phyloP scores from a whole-genome alignment of 2,329 filamentous ascomycete species.

The Xylaria sp. region DNA sequence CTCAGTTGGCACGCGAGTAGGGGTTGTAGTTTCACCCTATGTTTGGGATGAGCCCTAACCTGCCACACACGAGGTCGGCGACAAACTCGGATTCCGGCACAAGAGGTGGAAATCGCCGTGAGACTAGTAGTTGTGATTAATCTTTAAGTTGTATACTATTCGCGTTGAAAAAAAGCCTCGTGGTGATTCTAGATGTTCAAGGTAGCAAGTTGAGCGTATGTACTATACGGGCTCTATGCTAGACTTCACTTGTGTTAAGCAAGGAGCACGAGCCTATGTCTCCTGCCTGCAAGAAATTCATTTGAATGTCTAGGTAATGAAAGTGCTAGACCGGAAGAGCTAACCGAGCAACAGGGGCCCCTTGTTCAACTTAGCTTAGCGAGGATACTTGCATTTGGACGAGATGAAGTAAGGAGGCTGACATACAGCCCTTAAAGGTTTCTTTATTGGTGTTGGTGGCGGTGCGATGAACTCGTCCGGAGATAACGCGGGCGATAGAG shows the following conservation, averaged over 20 bases:
- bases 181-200: no score
- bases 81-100: neutral
- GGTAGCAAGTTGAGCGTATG: no score
- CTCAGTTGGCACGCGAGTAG: constrained; percentile 13
- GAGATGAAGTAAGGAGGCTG: constrained; percentile 18
- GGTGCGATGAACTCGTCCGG: neutral
- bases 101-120: no score
- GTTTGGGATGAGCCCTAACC: constrained; percentile 10
- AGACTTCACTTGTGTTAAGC: neutral
- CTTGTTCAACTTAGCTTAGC: neutral
- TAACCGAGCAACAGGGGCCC: constrained; percentile 10
- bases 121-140: neutral
- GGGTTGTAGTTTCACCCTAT: constrained; percentile 24
- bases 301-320: neutral
- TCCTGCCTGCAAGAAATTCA: neutral
- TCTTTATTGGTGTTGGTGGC: neutral
- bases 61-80: neutral
- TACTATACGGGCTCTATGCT: neutral
- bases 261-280: constrained; percentile 2
- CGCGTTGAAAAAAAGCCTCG: neutral
- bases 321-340: neutral
- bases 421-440: neutral
- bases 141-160: neutral
- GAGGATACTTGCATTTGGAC: neutral
- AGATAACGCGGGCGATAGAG: constrained; percentile 11